Evolutionary conservation across 768 basidiomycete species (phyloP), one percentile per base, ranked within the genome.

Genomic region (Russula sp.): DNA sequence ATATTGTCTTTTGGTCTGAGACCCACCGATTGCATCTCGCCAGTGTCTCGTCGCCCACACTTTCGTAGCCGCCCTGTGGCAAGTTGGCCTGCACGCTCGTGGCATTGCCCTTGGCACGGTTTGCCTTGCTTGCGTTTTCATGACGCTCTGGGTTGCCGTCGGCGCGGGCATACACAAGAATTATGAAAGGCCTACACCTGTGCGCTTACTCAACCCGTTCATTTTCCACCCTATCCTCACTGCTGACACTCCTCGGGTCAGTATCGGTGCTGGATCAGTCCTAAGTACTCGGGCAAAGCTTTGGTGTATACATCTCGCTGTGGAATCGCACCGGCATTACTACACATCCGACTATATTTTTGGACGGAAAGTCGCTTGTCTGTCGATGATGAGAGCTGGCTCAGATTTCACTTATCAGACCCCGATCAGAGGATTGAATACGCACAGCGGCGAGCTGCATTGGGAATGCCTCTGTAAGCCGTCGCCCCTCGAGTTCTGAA

Each of bases 1-100:
- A 10, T 24, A 10, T 0, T 7, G 10, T 10, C 32, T 36, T 36
- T 22, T 0, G 14, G 2, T 24, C 46, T 9, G 56, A 22, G 28
- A 3, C n/a, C 13, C 6, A 46, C 30, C 44, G 66, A 79, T 76
- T 73, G 13, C 78, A 40, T 11, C 34, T 36, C 18, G 3, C 48
- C 30, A 68, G 67, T 10, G 50, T 24, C 44, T 81, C 22, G 72
- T 78, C 0, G 55, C 78, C 9, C 78, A 79, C 69, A 80, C 80
- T 1, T 79, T 80, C 68, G 60, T 76, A 10, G 52, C 44, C 1
- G 76, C 75, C 14, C 63, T 80, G 22, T 78, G 77, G 77, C 72
- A 70, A 57, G 73, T 75, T 26, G 71, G 71, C 34, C 66, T 74
- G 28, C 46, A 67, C 28, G 71, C 72, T n/a, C 70, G 75, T 53